Percentiles rank a stretch among this genome's conserved stretches.
Conservation (phyloP, 108 stramenopile genomes). For the Cyclotella baltica region DNA sequence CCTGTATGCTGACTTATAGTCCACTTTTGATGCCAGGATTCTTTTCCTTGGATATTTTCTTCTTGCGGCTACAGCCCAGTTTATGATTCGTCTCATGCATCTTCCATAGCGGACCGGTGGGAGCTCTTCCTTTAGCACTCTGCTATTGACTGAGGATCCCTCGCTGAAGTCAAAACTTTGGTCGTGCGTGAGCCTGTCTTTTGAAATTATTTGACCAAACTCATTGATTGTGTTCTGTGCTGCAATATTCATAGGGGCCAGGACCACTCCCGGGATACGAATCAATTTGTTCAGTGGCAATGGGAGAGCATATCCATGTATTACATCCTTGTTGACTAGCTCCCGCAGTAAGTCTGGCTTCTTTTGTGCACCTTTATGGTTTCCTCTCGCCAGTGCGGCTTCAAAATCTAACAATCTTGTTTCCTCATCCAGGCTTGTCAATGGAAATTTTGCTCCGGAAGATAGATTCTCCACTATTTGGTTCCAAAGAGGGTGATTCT, state of each 20-base stretch:
- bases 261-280: background rate
- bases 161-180: background rate
- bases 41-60: background rate
- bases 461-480: background rate
- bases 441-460: background rate
- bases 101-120: background rate
- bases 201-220: too few relatives aligned
- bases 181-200: too few relatives aligned
- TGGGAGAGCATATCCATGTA: too few relatives aligned
- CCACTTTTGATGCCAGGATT: background rate
- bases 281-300: background rate
- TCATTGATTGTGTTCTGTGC: too few relatives aligned
- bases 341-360: background rate
- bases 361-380: slow-evolving; percentile 13
- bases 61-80: slow-evolving; percentile 9
- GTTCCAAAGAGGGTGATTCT: background rate
- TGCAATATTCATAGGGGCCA: too few relatives aligned
- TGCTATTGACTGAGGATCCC: background rate
- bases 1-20: too few relatives aligned
- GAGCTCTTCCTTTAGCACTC: background rate
- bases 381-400: background rate
- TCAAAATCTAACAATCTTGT: too few relatives aligned
- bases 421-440: background rate
- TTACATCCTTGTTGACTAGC: background rate
- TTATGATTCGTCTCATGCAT: background rate